Conservation (phyloP, 768 basidiomycete species). For the Suillus bovinus region DNA sequence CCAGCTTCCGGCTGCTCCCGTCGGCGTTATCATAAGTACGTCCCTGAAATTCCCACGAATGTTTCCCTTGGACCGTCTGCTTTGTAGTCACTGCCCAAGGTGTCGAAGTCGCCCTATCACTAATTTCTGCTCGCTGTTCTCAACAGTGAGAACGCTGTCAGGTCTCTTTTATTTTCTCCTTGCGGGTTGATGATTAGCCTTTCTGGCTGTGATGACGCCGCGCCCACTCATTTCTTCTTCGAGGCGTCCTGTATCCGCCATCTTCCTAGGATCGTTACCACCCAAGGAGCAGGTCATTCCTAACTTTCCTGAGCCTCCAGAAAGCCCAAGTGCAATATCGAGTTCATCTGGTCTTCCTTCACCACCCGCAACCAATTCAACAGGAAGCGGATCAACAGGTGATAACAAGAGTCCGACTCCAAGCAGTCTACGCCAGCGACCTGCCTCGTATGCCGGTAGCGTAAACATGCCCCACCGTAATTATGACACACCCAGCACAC, state of each 20-base stretch:
- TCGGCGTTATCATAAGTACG: slow-evolving; percentile 10
- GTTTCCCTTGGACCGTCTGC: slow-evolving; percentile 17
- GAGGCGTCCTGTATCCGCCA: slow-evolving; percentile 61
- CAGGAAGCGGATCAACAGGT: slow-evolving; percentile 76
- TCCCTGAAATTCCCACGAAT: slow-evolving; percentile 28
- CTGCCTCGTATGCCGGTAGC: slow-evolving; percentile 26
- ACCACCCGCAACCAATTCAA: slow-evolving; percentile 84
- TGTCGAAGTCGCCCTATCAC: slow-evolving; percentile 23
- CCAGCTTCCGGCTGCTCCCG: too few relatives aligned
- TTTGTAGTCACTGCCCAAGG: slow-evolving; percentile 12
- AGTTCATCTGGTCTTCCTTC: slow-evolving; percentile 71
- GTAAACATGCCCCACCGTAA: slow-evolving; percentile 43
- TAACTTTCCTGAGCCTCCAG: slow-evolving; percentile 68
- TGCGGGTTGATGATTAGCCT: slow-evolving; percentile 31
- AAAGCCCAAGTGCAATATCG: slow-evolving; percentile 55
- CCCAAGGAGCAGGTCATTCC: slow-evolving; percentile 48
- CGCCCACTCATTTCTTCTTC: slow-evolving; percentile 44
- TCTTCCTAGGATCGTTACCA: slow-evolving; percentile 51
- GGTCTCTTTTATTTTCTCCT: slow-evolving; percentile 10
- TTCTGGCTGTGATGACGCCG: slow-evolving; percentile 45
- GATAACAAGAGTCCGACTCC: slow-evolving; percentile 49
- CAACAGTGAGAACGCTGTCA: slow-evolving; percentile 17
- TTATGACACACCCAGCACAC: slow-evolving; percentile 35
- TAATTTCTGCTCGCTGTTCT: slow-evolving; percentile 26
- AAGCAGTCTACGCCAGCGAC: slow-evolving; percentile 40